A percentile compares a stretch with the other conserved stretches of the same genome.
Conservation (phyloP, 192 early-diverging fungal species). For the Backusella australiensis region DNA sequence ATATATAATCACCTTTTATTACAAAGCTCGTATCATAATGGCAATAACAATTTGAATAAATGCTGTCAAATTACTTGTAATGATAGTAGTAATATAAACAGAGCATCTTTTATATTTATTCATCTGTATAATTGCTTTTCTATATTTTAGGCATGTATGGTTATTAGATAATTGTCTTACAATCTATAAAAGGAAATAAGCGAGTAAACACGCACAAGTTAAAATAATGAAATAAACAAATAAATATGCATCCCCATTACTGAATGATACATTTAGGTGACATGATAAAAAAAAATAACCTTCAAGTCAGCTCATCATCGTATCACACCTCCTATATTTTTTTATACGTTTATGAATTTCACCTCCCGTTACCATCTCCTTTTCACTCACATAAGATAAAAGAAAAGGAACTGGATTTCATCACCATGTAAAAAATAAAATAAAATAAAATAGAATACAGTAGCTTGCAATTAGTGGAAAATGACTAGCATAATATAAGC, state of each 20-base stretch:
- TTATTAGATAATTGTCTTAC: not conserved
- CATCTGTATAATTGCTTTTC: not conserved
- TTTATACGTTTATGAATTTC: not conserved
- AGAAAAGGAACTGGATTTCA: not conserved
- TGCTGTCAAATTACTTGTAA: not conserved
- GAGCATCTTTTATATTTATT: not conserved
- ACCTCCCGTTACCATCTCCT: not conserved
- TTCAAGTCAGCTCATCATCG: not conserved
- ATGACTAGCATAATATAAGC: too few species aligned
- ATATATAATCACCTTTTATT: not conserved
- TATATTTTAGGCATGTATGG: not conserved
- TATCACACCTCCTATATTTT: not conserved
- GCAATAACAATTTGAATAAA: not conserved
- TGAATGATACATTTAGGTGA: too few species aligned
- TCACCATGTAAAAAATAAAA: not conserved
- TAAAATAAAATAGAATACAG: not conserved
- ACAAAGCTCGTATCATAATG: not conserved
- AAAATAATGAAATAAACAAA: not conserved
- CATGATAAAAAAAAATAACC: not conserved
- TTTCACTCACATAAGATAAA: not conserved
- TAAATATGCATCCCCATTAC: not conserved
- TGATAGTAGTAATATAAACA: not conserved
- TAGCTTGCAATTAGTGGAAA: too few species aligned
- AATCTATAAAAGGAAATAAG: not conserved
- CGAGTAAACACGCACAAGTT: not conserved